A percentile compares a stretch with the other conserved stretches of the same genome.
phyloP scores from a whole-genome alignment of 805 yeast species.

The Tetrapisispora phaffii region DNA sequence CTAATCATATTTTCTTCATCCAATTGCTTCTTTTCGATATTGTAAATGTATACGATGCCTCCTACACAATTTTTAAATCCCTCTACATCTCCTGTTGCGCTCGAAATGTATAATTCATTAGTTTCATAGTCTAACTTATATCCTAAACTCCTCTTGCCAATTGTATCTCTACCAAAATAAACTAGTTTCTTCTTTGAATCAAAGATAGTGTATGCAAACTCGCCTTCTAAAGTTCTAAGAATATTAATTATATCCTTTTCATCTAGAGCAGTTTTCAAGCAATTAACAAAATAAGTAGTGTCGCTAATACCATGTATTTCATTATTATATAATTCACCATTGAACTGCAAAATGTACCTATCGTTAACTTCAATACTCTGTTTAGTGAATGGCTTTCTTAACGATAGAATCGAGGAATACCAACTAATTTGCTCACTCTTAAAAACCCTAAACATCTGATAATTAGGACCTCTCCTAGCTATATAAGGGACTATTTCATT shows the following conservation, averaged over 20 bases:
- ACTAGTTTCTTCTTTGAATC: slow-evolving; percentile 35
- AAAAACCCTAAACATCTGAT: slow-evolving; percentile 25
- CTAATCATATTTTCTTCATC: slow-evolving; percentile 11
- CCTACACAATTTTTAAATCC: slow-evolving; percentile 46
- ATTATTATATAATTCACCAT: slow-evolving; percentile 77
- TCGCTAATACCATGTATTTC: slow-evolving; percentile 50
- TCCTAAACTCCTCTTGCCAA: slow-evolving; percentile 74
- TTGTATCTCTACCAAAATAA: slow-evolving; percentile 73
- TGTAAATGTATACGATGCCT: slow-evolving; percentile 40
- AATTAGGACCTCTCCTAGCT: slow-evolving; percentile 58
- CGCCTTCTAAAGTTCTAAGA: slow-evolving; percentile 54
- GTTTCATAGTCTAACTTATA: slow-evolving; percentile 26
- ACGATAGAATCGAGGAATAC: slow-evolving; percentile 67
- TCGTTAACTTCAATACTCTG: slow-evolving; percentile 50
- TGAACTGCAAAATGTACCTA: slow-evolving; percentile 55
- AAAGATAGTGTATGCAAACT: slow-evolving; percentile 56
- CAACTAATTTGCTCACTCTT: slow-evolving; percentile 20
- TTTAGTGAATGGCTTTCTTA: slow-evolving; percentile 64
- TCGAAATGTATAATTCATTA: slow-evolving; percentile 38
- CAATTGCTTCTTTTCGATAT: slow-evolving; percentile 19
- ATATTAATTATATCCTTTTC: slow-evolving; percentile 33
- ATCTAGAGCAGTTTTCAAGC: slow-evolving; percentile 23
- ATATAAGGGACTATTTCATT: slow-evolving; percentile 36
- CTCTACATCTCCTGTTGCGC: slow-evolving; percentile 27
- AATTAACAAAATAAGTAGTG: slow-evolving; percentile 41